Evolutionary conservation across 2,329 filamentous ascomycete species (phyloP), one percentile per base, ranked within the genome.

Genomic region (Hypoxylon sp.): DNA sequence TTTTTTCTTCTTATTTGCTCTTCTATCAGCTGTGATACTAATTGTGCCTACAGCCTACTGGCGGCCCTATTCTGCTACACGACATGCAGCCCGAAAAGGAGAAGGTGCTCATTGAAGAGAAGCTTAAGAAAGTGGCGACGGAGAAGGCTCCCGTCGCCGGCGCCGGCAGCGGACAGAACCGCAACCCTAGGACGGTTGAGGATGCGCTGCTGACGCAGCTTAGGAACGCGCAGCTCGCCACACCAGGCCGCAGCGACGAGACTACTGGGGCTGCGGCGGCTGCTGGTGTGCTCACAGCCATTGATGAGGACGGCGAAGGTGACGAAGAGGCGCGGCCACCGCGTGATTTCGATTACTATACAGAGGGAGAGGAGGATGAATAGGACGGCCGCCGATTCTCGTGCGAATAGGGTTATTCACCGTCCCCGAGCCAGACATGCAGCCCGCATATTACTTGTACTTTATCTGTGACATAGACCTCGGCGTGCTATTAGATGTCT

Each of bases 21-120:
- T n/a, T n/a, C n/a, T n/a, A n/a, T n/a, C n/a, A n/a, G n/a, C n/a
- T 7, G 24, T 42, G 7, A 58, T 72, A 56, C 79, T 85, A 76
- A 86, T 72, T 37, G 8, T 43, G 11, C 17, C 26, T 49, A 9
- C 69, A 96, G 90, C 91, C 94, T 62, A 98, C 94, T 37, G 94
- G 95, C 65, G 95, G 95, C 65, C 92, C 96, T 31, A 87, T 98
- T 27, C 83, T 99, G n/a, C 86, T 99, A 18, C 83, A 91, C 53
- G 95, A 99, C 73, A 92, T 88, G 11, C 84, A 88, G 64, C 90
- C 92, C 0, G 84, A 87, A 1, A 89, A 96, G 73, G 77, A 87
- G 43, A 96, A 96, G 74, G 80, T 87, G 15, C 83, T 95, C 6
- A 84, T 99, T 43, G 95, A 98, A 74, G 87, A 98, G 75, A 97